Evolutionary conservation across 768 basidiomycete species (phyloP).

Genomic region (Boletus tylopilopsis): DNA sequence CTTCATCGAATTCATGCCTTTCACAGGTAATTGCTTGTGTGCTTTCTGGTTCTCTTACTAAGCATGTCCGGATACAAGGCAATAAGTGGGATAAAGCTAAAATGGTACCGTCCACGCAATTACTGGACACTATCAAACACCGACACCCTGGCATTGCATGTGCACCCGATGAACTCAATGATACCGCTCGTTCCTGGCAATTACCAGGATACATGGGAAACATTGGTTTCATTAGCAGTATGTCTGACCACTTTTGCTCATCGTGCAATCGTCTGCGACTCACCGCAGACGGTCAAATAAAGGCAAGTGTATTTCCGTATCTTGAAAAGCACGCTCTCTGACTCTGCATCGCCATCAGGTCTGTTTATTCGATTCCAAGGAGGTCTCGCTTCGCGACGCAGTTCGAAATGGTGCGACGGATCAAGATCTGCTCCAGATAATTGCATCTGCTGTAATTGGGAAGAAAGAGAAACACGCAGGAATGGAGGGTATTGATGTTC

Average conservation of each 20-base stretch:
- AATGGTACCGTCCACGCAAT: conserved; percentile 72
- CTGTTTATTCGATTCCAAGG: conserved; percentile 82
- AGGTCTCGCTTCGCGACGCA: conserved; percentile 75
- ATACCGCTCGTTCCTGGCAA: conserved; percentile 78
- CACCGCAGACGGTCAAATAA: conserved; percentile 90
- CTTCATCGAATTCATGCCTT: conserved; percentile 95
- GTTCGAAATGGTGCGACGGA: conserved; percentile 66
- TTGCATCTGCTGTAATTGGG: conserved; percentile 59
- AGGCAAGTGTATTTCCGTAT: conserved; percentile 41
- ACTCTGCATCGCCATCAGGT: conserved; percentile 45
- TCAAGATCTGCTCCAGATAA: conserved; percentile 53
- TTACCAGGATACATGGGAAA: conserved; percentile 68
- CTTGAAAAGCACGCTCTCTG: neutral
- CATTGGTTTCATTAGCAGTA: conserved; percentile 88
- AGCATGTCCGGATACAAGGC: conserved; percentile 42
- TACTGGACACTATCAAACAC: conserved; percentile 49
- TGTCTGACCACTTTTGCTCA: conserved; percentile 91
- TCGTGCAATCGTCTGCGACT: conserved; percentile 81
- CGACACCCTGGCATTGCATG: conserved; percentile 52
- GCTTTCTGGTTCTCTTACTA: neutral
- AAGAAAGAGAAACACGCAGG: conserved; percentile 83
- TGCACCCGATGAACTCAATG: conserved; percentile 63
- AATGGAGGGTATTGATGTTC: conserved; percentile 77
- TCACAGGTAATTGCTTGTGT: conserved; percentile 54
- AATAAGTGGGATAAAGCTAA: conserved; percentile 83